phyloP scores from a whole-genome alignment of 352 stramenopile species.

The Phytophthora kernoviae region DNA sequence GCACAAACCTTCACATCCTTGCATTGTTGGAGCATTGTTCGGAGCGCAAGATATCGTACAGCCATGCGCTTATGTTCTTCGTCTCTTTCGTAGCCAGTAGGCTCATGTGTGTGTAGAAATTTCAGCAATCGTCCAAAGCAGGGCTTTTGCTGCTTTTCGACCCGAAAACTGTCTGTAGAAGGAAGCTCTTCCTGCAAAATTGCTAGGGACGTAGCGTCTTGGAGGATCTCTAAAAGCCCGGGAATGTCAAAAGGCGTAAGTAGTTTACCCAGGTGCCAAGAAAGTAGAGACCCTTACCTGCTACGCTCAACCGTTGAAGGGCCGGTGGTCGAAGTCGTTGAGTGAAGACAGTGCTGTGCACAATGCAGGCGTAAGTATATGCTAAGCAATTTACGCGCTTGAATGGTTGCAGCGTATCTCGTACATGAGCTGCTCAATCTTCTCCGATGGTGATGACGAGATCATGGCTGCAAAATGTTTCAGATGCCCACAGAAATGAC shows the following conservation, averaged over 20 bases:
- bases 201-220: slow-evolving; percentile 36
- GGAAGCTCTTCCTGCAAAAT: slow-evolving; percentile 34
- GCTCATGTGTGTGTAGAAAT: slow-evolving; percentile 61
- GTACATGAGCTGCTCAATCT: slow-evolving; percentile 66
- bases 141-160: slow-evolving; percentile 43
- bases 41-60: slow-evolving; percentile 58
- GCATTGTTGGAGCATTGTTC: slow-evolving; percentile 61
- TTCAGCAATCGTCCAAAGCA: slow-evolving; percentile 54
- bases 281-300: slow-evolving; percentile 27
- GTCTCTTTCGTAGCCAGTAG: slow-evolving; percentile 60
- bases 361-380: slow-evolving; percentile 1
- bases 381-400: neutral
- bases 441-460: slow-evolving; percentile 43
- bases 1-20: slow-evolving; percentile 48
- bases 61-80: slow-evolving; percentile 54
- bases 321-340: slow-evolving; percentile 48
- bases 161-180: slow-evolving; percentile 37
- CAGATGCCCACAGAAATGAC: too few relatives aligned
- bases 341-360: slow-evolving; percentile 41
- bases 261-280: neutral
- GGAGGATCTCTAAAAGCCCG: slow-evolving; percentile 58
- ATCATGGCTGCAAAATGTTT: slow-evolving; percentile 30
- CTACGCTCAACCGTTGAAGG: slow-evolving; percentile 53
- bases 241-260: neutral
- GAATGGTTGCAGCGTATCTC: neutral